Percentiles rank a stretch among this genome's conserved stretches.
These are phyloP conservation scores for Komagataella phaffii DNA, from an alignment of 805 yeast species.

Conservation along the genomic window DNA sequence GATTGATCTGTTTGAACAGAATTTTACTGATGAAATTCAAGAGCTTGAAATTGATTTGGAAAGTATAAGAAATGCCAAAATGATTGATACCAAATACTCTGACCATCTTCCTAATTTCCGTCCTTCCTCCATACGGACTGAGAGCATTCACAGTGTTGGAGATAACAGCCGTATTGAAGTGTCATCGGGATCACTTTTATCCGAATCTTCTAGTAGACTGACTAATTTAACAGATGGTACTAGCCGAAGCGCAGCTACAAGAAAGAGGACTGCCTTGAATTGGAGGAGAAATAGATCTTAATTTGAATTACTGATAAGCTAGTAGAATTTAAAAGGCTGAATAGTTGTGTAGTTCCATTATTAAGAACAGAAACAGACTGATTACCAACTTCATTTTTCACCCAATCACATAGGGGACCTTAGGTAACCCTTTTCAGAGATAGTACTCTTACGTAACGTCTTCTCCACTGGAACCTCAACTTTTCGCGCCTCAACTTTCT, in stretches of 20 bases:
- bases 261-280: slow-evolving; percentile 1
- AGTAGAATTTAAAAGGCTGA: too few relatives aligned
- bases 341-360: not conserved
- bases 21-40: slow-evolving; percentile 54
- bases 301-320: not conserved
- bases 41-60: slow-evolving; percentile 18
- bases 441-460: not conserved
- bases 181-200: not conserved
- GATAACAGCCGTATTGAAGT: not conserved
- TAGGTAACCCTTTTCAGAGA: not conserved
- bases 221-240: not conserved
- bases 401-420: too few relatives aligned
- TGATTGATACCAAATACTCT: not conserved
- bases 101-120: not conserved
- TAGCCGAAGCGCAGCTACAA: not conserved
- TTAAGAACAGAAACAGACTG: not conserved
- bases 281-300: slow-evolving; percentile 1
- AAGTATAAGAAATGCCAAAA: not conserved
- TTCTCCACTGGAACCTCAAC: not conserved
- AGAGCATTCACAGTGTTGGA: not conserved
- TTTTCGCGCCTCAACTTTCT: not conserved
- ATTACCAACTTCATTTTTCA: not conserved
- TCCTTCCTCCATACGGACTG: not conserved
- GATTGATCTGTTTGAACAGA: slow-evolving; percentile 46
- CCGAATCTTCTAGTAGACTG: not conserved